Conservation (phyloP, 331 rosid species). For the Acacia concinna region DNA sequence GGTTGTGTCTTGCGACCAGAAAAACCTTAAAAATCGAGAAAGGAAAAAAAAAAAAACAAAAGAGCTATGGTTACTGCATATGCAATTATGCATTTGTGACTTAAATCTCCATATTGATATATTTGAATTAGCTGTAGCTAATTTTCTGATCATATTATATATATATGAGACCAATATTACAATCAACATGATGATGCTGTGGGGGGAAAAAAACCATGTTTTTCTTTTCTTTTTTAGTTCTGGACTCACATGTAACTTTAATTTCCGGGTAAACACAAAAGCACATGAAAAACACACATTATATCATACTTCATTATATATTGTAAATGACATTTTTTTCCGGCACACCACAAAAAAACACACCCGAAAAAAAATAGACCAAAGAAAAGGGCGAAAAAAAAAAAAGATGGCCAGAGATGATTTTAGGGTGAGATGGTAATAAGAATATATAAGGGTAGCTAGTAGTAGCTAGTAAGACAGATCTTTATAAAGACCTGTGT, state of each 20-base stretch:
- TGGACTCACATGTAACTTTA: not conserved
- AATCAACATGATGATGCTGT: no score
- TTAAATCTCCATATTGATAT: no score
- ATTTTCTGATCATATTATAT: no score
- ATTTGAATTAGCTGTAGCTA: no score
- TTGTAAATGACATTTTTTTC: conserved; percentile 21
- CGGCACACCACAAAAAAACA: conserved; percentile 40
- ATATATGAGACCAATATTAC: no score
- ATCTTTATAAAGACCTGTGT: conserved; percentile 47
- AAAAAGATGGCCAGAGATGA: not conserved
- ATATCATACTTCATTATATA: conserved; percentile 26
- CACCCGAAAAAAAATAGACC: conserved; percentile 33
- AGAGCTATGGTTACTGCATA: no score
- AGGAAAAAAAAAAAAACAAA: no score
- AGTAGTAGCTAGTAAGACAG: not conserved
- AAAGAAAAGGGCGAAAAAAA: not conserved
- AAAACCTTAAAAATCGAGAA: no score
- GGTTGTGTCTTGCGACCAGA: no score
- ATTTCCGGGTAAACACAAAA: not conserved
- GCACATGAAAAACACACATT: conserved; percentile 18
- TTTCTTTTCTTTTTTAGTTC: no score
- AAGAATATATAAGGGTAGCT: conserved; percentile 3
- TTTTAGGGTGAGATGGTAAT: not conserved
- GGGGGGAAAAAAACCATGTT: no score
- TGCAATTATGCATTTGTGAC: no score